Evolutionary conservation across 768 basidiomycete species (phyloP).

Genomic region (Leccinum longicurvipes): DNA sequence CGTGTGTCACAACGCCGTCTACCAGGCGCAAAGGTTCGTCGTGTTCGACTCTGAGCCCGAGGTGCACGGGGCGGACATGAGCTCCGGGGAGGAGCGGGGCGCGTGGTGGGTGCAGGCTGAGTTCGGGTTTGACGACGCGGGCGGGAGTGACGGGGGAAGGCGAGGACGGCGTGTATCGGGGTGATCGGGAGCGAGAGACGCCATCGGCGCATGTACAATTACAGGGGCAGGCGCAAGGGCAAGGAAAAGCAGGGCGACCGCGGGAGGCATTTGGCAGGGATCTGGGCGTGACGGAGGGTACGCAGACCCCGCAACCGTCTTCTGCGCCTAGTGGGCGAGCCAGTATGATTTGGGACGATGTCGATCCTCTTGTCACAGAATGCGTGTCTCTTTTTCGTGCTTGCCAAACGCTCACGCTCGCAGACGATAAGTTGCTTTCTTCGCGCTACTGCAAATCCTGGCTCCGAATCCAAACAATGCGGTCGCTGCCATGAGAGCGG

Average conservation of each 20-base stretch:
- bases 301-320: constrained; percentile 10
- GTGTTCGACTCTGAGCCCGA: constrained; percentile 84
- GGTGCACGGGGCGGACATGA: constrained; percentile 75
- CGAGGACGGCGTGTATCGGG: constrained; percentile 45
- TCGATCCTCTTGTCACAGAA: constrained; percentile 56
- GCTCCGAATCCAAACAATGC: constrained; percentile 58
- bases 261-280: constrained; percentile 61
- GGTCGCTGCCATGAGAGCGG: constrained; percentile 62
- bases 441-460: constrained; percentile 57
- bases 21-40: constrained; percentile 88
- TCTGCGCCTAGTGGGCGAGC: constrained; percentile 26
- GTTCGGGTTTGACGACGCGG: constrained; percentile 66
- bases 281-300: constrained; percentile 43
- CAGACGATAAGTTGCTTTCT: constrained; percentile 67
- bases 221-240: not conserved
- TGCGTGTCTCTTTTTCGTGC: constrained; percentile 30
- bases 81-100: constrained; percentile 63
- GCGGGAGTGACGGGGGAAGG: constrained; percentile 37
- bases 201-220: too few species aligned
- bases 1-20: constrained; percentile 71
- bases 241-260: constrained; percentile 40
- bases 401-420: not conserved
- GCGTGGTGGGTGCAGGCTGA: constrained; percentile 61
- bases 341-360: constrained; percentile 37
- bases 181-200: constrained; percentile 49